Evolutionary conservation across 106 monocot genomes (phyloP).

Genomic region (Ottelia alismoides): DNA sequence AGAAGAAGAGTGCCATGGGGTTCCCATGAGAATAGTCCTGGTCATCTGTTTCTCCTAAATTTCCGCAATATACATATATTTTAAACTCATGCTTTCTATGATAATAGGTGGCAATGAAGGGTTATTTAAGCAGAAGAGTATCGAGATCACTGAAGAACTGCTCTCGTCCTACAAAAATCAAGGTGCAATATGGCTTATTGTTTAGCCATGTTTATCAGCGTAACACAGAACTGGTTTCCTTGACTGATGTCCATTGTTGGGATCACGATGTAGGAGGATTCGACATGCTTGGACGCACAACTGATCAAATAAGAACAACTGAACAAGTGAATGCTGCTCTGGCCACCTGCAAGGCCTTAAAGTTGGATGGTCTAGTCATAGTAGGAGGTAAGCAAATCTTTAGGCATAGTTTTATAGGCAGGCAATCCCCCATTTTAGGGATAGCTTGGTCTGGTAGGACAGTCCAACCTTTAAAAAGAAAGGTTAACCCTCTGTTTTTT

Average conservation of each 20-base stretch:
- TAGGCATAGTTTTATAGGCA: too few relatives aligned
- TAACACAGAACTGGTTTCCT: background rate
- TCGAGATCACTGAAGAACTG: constrained; percentile 58
- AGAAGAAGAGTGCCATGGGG: too few relatives aligned
- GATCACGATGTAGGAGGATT: constrained; percentile 29
- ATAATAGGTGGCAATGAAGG: constrained; percentile 59
- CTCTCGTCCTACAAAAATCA: constrained; percentile 59
- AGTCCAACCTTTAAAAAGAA: too few relatives aligned
- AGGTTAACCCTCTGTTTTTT: too few relatives aligned
- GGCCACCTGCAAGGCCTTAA: constrained; percentile 45
- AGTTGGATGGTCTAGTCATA: constrained; percentile 77
- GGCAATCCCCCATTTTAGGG: too few relatives aligned
- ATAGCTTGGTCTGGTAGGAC: too few relatives aligned
- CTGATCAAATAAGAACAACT: constrained; percentile 71
- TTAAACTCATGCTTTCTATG: background rate
- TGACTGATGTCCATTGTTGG: background rate
- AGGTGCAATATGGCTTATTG: constrained; percentile 48
- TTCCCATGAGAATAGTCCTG: too few relatives aligned
- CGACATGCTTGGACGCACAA: constrained; percentile 63
- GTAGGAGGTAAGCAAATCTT: constrained; percentile 47
- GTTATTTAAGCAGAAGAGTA: constrained; percentile 59
- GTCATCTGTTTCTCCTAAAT: too few relatives aligned
- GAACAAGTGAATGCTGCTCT: constrained; percentile 78
- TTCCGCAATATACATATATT: too few relatives aligned
- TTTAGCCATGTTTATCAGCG: background rate